These are phyloP conservation scores for Lepidium campestre DNA, from an alignment of 441 rosid species.

Conservation along the genomic window DNA sequence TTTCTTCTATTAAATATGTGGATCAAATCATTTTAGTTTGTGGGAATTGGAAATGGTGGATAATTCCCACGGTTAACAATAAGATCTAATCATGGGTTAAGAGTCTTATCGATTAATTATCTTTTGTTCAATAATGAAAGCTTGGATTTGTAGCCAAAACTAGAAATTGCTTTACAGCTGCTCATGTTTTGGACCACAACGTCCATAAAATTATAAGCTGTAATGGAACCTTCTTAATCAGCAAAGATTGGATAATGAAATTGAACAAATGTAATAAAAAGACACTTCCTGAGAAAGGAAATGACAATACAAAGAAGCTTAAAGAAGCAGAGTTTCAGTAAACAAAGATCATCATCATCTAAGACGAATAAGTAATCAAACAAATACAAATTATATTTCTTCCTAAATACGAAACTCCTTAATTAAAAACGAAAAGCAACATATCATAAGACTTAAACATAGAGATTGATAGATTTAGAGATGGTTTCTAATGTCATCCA, in stretches of 20 bases:
- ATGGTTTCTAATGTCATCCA: background rate
- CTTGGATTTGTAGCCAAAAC: background rate
- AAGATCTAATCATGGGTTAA: too few species aligned
- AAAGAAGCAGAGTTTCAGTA: background rate
- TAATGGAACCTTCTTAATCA: background rate
- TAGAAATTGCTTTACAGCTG: background rate
- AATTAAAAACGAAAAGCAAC: background rate
- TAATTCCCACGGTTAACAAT: too few species aligned
- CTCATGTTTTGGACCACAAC: background rate
- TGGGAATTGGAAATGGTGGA: too few species aligned
- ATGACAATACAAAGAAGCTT: background rate
- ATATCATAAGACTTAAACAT: background rate
- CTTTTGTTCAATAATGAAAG: too few species aligned
- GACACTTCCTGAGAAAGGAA: slow-evolving; percentile 20
- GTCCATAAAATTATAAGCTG: background rate
- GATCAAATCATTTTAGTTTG: too few species aligned
- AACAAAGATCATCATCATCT: background rate
- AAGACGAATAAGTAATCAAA: background rate
- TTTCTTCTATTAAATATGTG: too few species aligned
- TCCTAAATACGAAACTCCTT: background rate
- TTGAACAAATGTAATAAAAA: background rate
- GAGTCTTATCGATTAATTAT: too few species aligned
- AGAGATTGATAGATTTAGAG: background rate
- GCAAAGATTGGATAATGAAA: background rate
- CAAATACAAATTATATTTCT: slow-evolving; percentile 4